Conservation (phyloP, 495 filamentous ascomycete species). For the Hypoxylon fragiforme region DNA sequence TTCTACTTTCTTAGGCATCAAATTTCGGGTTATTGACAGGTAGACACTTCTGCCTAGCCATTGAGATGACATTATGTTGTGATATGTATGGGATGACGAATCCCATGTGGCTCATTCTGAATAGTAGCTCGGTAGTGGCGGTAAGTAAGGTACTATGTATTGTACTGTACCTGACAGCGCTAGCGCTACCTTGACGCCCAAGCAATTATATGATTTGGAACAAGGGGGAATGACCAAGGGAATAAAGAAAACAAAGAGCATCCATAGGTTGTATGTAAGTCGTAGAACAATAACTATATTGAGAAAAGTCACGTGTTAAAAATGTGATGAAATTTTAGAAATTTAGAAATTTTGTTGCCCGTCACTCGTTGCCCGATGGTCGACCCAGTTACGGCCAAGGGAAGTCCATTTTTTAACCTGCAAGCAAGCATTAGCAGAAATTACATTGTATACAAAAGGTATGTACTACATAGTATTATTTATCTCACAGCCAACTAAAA, state of each 20-base stretch:
- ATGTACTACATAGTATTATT: not conserved
- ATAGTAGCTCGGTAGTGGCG: not conserved
- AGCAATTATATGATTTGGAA: no score
- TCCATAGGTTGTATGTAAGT: no score
- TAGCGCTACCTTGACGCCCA: no score
- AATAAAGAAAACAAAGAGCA: no score
- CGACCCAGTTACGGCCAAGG: slow-evolving; percentile 32
- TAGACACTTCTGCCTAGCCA: slow-evolving; percentile 20
- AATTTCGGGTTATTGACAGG: slow-evolving; percentile 5
- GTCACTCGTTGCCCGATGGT: slow-evolving; percentile 14
- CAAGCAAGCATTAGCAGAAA: slow-evolving; percentile 8
- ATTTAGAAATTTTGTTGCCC: no score
- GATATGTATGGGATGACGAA: slow-evolving; percentile 30
- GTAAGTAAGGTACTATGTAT: not conserved
- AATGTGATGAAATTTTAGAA: slow-evolving; percentile 1
- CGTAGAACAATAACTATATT: no score
- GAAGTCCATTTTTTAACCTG: not conserved
- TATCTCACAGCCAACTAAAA: not conserved
- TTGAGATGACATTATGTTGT: slow-evolving; percentile 11
- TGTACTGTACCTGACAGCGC: no score
- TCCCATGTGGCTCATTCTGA: slow-evolving; percentile 25
- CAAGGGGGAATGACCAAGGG: no score
- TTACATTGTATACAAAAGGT: not conserved
- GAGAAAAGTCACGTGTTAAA: slow-evolving; percentile 22
- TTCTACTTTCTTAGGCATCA: slow-evolving; percentile 19